Conservation (phyloP, 2,329 filamentous ascomycete species). For the Hymenoscyphus salicellus region DNA sequence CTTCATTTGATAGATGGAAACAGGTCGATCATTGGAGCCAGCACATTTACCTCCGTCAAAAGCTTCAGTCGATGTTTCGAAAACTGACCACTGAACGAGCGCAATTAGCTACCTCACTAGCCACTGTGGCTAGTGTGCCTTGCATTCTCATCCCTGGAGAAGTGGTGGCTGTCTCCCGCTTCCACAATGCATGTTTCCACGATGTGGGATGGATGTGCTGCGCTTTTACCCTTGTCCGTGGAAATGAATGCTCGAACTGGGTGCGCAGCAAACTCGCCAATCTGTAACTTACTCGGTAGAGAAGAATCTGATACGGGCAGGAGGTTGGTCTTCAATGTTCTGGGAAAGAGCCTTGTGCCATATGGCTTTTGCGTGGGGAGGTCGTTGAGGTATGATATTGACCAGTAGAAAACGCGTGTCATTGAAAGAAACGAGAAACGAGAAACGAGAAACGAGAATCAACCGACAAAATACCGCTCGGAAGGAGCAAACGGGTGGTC, state of each 20-base stretch:
- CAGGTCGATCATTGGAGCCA: neutral
- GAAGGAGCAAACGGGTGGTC: neutral
- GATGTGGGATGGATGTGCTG: neutral
- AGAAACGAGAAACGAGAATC: neutral
- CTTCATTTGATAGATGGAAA: neutral
- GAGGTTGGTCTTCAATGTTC: neutral
- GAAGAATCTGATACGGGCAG: neutral
- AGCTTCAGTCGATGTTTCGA: neutral
- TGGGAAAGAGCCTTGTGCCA: neutral
- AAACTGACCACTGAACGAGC: neutral
- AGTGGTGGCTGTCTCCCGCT: neutral
- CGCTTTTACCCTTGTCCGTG: neutral
- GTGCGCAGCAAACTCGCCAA: neutral
- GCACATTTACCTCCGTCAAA: neutral
- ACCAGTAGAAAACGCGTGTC: neutral
- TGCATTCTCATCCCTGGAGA: no score
- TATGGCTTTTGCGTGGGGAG: neutral
- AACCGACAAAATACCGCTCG: neutral
- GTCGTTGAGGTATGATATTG: neutral
- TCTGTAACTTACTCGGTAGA: neutral
- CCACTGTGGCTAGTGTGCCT: neutral
- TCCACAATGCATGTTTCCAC: neutral
- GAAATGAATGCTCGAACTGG: neutral
- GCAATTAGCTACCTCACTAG: neutral
- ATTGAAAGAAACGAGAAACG: neutral